Conservation (phyloP, 2,329 filamentous ascomycete genomes). For the Exophiala oligosperma region DNA sequence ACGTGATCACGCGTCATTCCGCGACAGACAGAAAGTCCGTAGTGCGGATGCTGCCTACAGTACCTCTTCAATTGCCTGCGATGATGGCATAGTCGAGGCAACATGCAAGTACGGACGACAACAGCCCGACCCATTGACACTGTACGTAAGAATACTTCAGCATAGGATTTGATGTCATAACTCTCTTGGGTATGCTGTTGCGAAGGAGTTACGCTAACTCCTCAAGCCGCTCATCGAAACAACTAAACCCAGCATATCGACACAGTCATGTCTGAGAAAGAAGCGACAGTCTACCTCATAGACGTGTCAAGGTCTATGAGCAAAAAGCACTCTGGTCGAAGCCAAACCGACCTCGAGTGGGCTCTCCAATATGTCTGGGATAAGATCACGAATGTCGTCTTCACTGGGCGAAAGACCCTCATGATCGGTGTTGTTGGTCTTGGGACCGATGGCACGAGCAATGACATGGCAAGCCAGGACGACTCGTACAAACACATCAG, state of each 20-base stretch:
- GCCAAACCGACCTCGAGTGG: conserved; percentile 82
- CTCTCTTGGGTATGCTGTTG: no score
- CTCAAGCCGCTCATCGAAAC: neutral
- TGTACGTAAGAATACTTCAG: no score
- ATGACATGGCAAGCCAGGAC: conserved; percentile 62
- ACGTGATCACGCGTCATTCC: conserved; percentile 7
- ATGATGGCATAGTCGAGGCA: no score
- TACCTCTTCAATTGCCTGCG: no score
- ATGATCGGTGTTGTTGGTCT: conserved; percentile 79
- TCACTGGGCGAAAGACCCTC: conserved; percentile 71
- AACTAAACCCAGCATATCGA: neutral
- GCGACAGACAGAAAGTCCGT: no score
- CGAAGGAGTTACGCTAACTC: no score
- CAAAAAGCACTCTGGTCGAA: conserved; percentile 66
- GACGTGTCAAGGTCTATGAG: conserved; percentile 88
- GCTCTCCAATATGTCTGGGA: conserved; percentile 93
- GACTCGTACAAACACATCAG: conserved; percentile 80
- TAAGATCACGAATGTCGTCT: conserved; percentile 75
- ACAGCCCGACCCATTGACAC: no score
- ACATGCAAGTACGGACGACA: no score
- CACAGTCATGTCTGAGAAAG: conserved; percentile 61
- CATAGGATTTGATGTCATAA: no score
- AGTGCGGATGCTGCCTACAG: no score
- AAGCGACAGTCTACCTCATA: conserved; percentile 88
- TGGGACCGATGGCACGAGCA: conserved; percentile 73